A percentile compares a stretch with the other conserved stretches of the same genome.
Evolutionary conservation across 75 land plant species (phyloP).

Genomic region (Pinus taeda): DNA sequence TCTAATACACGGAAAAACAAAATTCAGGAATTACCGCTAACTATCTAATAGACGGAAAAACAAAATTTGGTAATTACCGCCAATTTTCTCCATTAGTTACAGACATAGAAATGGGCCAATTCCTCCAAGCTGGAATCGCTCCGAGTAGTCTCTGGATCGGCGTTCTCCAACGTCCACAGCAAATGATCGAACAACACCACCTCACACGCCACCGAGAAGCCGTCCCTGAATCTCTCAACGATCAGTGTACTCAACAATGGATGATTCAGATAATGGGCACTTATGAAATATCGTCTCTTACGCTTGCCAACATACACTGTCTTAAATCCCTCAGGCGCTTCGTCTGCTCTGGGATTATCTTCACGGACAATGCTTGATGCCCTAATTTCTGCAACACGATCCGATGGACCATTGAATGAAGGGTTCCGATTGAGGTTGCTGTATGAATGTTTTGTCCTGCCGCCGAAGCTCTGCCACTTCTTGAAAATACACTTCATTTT

Average conservation of each 20-base stretch:
- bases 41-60: too few relatives aligned
- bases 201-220: conserved; percentile 41
- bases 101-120: conserved; percentile 41
- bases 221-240: conserved; percentile 10
- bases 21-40: too few relatives aligned
- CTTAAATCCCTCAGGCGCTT: neutral
- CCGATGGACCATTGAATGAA: too few relatives aligned
- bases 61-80: too few relatives aligned
- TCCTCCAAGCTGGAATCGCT: conserved; percentile 33
- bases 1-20: too few relatives aligned
- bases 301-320: conserved; percentile 32
- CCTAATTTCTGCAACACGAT: conserved; percentile 7
- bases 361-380: conserved; percentile 12
- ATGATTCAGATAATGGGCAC: conserved; percentile 32
- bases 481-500: conserved; percentile 19
- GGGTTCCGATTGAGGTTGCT: conserved; percentile 24
- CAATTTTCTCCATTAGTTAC: too few relatives aligned
- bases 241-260: conserved; percentile 33
- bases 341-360: neutral
- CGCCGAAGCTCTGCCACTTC: conserved; percentile 44
- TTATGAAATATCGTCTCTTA: conserved; percentile 37
- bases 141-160: conserved; percentile 22
- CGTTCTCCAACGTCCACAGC: conserved; percentile 69
- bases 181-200: conserved; percentile 83
- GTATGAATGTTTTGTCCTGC: conserved; percentile 17